Conservation (phyloP, 768 basidiomycete genomes). For the Naganishia vishniacii region DNA sequence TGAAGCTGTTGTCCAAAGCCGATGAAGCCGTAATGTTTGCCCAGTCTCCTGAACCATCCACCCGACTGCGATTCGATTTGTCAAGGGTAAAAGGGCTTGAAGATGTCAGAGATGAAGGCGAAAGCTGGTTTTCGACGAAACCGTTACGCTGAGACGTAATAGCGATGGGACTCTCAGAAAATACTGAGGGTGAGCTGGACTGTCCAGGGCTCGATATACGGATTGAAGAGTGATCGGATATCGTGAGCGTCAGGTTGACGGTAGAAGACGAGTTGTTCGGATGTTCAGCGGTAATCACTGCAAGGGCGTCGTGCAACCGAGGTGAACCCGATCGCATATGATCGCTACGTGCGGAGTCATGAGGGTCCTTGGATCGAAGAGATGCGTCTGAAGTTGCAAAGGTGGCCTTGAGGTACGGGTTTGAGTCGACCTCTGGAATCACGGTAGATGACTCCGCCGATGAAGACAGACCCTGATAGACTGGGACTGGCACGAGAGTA, state of each 20-base stretch:
- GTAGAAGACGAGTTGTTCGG: conserved; percentile 5
- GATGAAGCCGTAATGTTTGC: not conserved
- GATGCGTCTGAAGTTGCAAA: not conserved
- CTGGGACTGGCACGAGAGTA: too few relatives aligned
- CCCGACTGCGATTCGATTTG: not conserved
- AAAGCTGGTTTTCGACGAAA: not conserved
- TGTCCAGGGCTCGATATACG: not conserved
- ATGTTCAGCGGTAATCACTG: conserved; percentile 6
- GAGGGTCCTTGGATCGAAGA: not conserved
- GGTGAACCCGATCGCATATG: not conserved
- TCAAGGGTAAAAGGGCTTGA: conserved; percentile 10
- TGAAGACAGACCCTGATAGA: too few relatives aligned
- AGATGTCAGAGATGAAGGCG: not conserved
- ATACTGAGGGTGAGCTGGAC: not conserved
- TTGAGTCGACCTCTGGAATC: not conserved
- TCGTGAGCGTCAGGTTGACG: conserved; percentile 10
- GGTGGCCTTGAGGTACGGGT: not conserved
- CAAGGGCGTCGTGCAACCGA: conserved; percentile 5
- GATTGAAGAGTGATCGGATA: not conserved
- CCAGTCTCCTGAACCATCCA: not conserved
- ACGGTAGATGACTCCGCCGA: conserved; percentile 3
- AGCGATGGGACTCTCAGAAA: not conserved
- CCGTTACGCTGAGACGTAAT: not conserved
- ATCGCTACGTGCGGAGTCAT: not conserved
- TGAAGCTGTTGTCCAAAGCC: not conserved